These are phyloP conservation scores for Mycena alexandri DNA, from an alignment of 768 basidiomycete species.

Conservation along the genomic window DNA sequence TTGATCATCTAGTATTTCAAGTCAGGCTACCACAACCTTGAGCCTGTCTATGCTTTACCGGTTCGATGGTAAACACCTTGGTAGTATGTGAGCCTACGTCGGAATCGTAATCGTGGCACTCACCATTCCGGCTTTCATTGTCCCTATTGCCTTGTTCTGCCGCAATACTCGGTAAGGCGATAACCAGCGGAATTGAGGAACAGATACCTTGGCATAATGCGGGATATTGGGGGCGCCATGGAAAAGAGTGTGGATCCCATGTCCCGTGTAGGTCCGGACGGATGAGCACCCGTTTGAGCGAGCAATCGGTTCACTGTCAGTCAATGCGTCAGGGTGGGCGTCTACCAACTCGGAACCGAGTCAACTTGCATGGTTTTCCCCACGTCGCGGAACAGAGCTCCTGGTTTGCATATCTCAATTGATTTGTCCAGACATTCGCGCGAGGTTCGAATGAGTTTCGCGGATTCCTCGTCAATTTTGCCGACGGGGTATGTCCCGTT, in stretches of 20 bases:
- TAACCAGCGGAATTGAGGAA: background rate
- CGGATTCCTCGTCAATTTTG: constrained; percentile 84
- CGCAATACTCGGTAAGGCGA: background rate
- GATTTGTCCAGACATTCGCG: constrained; percentile 89
- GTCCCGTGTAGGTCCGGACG: constrained; percentile 92
- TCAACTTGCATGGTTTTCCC: constrained; percentile 86
- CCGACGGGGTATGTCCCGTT: constrained; percentile 96
- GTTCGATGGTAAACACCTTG: constrained; percentile 83
- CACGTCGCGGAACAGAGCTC: constrained; percentile 88
- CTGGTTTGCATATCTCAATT: constrained; percentile 95
- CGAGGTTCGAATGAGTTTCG: constrained; percentile 84
- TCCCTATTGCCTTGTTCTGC: constrained; percentile 86
- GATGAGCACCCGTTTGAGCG: constrained; percentile 88
- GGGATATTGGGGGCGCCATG: constrained; percentile 90
- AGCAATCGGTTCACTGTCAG: constrained; percentile 83
- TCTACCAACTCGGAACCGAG: constrained; percentile 1
- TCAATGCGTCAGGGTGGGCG: background rate
- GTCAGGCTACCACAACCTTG: constrained; percentile 22
- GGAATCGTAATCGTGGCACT: constrained; percentile 41
- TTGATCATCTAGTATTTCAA: constrained; percentile 84
- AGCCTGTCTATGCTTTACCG: constrained; percentile 57
- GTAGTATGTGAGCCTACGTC: constrained; percentile 17
- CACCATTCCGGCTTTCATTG: constrained; percentile 96
- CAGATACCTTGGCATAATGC: constrained; percentile 81
- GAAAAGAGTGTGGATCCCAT: constrained; percentile 90